phyloP scores from a whole-genome alignment of 495 filamentous ascomycete genomes.

The Choiromyces venosus region DNA sequence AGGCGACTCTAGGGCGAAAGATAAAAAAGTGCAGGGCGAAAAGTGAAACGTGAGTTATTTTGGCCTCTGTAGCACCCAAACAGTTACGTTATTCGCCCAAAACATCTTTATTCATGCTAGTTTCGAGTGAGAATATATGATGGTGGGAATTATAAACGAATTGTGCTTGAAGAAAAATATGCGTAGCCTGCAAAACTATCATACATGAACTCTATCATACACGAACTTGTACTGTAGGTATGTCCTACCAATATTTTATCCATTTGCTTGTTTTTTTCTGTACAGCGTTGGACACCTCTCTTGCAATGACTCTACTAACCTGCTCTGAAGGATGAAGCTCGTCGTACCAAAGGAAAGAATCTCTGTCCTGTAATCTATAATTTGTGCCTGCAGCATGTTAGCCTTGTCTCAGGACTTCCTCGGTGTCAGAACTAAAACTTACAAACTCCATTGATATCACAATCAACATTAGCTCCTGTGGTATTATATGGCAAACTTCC shows the following conservation, averaged over 20 bases:
- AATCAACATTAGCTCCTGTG: constrained; percentile 54
- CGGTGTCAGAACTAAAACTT: background rate
- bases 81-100: background rate
- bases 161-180: background rate
- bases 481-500: constrained; percentile 57
- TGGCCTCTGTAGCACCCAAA: background rate
- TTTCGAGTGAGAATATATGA: background rate
- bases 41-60: background rate
- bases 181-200: background rate
- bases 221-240: too few relatives aligned
- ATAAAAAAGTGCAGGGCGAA: background rate
- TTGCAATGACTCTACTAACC: constrained; percentile 52
- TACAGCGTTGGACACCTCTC: constrained; percentile 58
- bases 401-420: constrained; percentile 44
- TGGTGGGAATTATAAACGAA: background rate
- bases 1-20: too few relatives aligned
- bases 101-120: background rate
- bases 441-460: constrained; percentile 41
- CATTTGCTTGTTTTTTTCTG: constrained; percentile 44
- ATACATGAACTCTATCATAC: too few relatives aligned
- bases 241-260: constrained; percentile 8
- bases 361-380: constrained; percentile 38
- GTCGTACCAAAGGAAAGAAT: constrained; percentile 55
- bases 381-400: constrained; percentile 44
- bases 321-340: constrained; percentile 63